Evolutionary conservation across 768 basidiomycete genomes (phyloP).

Genomic region (Chiua virens): DNA sequence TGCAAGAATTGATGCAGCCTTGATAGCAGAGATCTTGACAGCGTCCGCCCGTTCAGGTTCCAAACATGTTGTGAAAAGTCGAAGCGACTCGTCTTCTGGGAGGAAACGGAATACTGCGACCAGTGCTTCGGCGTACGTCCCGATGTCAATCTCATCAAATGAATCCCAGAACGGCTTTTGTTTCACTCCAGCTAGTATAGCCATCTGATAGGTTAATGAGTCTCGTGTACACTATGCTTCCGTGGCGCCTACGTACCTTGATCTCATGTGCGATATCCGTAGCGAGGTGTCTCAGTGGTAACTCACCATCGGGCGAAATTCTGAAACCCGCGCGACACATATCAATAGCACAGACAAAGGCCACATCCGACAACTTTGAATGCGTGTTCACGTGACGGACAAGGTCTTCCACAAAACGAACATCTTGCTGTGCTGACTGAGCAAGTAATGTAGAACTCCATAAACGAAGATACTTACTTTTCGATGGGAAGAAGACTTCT

Average conservation of each 20-base stretch:
- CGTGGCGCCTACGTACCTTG: slow-evolving; percentile 49
- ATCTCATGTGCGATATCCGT: slow-evolving; percentile 78
- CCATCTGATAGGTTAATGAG: slow-evolving; percentile 17
- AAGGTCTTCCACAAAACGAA: slow-evolving; percentile 62
- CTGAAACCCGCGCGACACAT: slow-evolving; percentile 67
- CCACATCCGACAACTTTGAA: slow-evolving; percentile 64
- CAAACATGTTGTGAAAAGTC: slow-evolving; percentile 62
- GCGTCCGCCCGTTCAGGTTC: slow-evolving; percentile 79
- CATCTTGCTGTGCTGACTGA: slow-evolving; percentile 33
- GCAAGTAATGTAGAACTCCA: background rate
- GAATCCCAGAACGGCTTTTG: slow-evolving; percentile 73
- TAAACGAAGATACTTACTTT: slow-evolving; percentile 19
- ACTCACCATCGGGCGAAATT: slow-evolving; percentile 55
- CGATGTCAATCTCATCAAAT: slow-evolving; percentile 70
- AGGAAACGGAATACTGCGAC: slow-evolving; percentile 72
- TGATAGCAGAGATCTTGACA: slow-evolving; percentile 74
- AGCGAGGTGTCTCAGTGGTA: slow-evolving; percentile 63
- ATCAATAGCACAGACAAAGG: slow-evolving; percentile 73
- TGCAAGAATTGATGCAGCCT: slow-evolving; percentile 66
- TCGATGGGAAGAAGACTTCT: slow-evolving; percentile 31
- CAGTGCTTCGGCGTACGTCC: slow-evolving; percentile 72
- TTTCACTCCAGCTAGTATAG: slow-evolving; percentile 28
- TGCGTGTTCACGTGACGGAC: slow-evolving; percentile 53
- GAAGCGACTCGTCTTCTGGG: slow-evolving; percentile 57
- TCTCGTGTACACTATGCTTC: background rate